These are phyloP conservation scores for Erucastrum elatum DNA, from an alignment of 345 rosid species.

Conservation along the genomic window DNA sequence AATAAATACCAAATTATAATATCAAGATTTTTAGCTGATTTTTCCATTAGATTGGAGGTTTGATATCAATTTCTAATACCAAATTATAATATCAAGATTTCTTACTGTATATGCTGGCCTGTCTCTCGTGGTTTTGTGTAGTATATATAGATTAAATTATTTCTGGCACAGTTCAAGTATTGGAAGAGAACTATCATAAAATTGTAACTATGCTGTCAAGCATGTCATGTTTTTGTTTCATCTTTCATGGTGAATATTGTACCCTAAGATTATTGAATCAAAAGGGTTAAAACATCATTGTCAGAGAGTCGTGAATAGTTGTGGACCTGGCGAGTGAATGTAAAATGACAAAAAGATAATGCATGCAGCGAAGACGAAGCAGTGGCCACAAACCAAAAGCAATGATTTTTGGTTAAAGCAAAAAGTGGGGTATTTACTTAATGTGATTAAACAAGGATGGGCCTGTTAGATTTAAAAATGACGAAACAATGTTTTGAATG, in stretches of 20 bases:
- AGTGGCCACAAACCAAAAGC: conserved; percentile 29
- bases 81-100: too few species aligned
- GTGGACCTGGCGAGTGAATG: conserved; percentile 12
- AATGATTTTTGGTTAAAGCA: conserved; percentile 22
- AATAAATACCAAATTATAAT: background rate
- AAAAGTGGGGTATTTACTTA: conserved; percentile 13
- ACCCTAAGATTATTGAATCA: background rate
- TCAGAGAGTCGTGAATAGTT: conserved; percentile 13
- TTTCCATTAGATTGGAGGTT: background rate
- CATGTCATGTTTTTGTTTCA: background rate
- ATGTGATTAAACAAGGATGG: conserved; percentile 9
- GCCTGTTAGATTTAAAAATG: background rate
- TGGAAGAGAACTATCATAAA: background rate
- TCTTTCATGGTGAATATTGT: background rate
- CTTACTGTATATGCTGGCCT: background rate
- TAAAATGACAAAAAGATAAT: conserved; percentile 6
- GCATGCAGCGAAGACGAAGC: conserved; percentile 7
- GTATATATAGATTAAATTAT: background rate
- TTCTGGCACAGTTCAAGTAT: background rate
- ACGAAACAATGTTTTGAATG: background rate
- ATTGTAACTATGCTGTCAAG: background rate
- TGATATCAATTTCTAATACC: background rate
- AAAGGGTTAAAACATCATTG: background rate
- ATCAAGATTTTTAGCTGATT: background rate
- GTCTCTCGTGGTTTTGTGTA: background rate